These are phyloP conservation scores for Ceriops decandra DNA, from an alignment of 345 rosid genomes.

Conservation along the genomic window DNA sequence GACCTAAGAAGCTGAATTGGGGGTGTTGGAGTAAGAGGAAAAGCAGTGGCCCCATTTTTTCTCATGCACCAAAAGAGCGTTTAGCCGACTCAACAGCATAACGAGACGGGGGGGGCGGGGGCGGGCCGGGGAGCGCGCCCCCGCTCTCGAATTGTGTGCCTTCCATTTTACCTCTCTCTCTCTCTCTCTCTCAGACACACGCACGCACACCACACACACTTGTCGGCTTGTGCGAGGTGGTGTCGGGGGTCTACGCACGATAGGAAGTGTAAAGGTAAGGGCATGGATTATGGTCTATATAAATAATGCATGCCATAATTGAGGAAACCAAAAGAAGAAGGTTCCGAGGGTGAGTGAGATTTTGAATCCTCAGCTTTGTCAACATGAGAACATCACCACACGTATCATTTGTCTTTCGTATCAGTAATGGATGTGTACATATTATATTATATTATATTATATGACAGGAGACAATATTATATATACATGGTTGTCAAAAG, in stretches of 20 bases:
- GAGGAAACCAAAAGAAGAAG: constrained; percentile 23
- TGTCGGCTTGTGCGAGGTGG: constrained; percentile 6
- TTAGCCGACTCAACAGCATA: neutral
- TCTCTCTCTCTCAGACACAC: neutral
- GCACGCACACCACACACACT: neutral
- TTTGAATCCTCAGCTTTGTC: neutral
- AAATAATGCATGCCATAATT: constrained; percentile 32
- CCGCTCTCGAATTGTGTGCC: constrained; percentile 38
- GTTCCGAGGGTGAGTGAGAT: neutral
- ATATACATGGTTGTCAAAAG: neutral
- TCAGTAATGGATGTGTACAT: neutral
- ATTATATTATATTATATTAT: no score
- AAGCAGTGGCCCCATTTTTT: constrained; percentile 32
- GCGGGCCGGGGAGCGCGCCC: no score
- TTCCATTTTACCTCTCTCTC: constrained; percentile 50
- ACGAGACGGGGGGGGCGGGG: no score
- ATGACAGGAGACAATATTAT: no score
- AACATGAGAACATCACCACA: constrained; percentile 7
- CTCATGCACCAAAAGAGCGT: constrained; percentile 45
- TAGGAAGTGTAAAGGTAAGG: constrained; percentile 39
- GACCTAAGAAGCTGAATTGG: neutral
- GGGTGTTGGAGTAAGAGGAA: constrained; percentile 7
- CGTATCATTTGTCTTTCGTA: neutral
- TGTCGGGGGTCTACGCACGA: constrained; percentile 28
- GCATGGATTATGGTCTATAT: constrained; percentile 15